These are phyloP conservation scores for Chamaenerion angustifolium DNA, from an alignment of 345 rosid genomes.

Conservation along the genomic window DNA sequence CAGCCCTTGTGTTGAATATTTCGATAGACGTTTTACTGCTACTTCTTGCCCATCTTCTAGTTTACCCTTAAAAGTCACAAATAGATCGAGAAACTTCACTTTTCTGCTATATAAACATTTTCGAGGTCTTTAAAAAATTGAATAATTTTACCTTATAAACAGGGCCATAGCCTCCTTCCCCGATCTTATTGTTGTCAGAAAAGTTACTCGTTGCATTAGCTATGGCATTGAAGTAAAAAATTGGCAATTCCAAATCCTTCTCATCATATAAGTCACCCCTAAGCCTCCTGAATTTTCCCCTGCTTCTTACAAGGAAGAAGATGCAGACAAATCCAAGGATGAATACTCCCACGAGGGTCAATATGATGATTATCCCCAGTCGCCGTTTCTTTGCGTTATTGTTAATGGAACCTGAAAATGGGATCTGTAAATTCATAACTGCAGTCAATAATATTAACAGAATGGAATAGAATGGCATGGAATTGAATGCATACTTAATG, in stretches of 20 bases:
- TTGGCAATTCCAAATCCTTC: constrained; percentile 15
- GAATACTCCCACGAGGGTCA: not conserved
- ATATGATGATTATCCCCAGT: not conserved
- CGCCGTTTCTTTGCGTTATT: not conserved
- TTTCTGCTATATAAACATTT: not conserved
- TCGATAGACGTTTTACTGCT: constrained; percentile 30
- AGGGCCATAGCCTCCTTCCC: constrained; percentile 30
- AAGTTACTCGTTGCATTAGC: constrained; percentile 22
- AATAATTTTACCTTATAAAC: constrained; percentile 18
- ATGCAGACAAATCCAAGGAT: not conserved
- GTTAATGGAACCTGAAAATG: not conserved
- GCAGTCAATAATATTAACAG: not conserved
- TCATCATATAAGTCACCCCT: not conserved
- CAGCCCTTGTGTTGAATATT: constrained; percentile 20
- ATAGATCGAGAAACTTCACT: not conserved
- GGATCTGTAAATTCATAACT: not conserved
- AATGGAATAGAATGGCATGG: not conserved
- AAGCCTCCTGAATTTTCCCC: not conserved
- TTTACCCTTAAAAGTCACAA: constrained; percentile 9
- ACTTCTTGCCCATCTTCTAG: constrained; percentile 20
- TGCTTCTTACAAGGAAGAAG: not conserved
- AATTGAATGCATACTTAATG: constrained; percentile 8
- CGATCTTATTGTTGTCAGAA: constrained; percentile 16
- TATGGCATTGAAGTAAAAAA: constrained; percentile 14
- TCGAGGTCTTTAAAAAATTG: not conserved